Evolutionary conservation across 1,284 basidiomycete genomes (phyloP).

Genomic region (Puccinia polysora): DNA sequence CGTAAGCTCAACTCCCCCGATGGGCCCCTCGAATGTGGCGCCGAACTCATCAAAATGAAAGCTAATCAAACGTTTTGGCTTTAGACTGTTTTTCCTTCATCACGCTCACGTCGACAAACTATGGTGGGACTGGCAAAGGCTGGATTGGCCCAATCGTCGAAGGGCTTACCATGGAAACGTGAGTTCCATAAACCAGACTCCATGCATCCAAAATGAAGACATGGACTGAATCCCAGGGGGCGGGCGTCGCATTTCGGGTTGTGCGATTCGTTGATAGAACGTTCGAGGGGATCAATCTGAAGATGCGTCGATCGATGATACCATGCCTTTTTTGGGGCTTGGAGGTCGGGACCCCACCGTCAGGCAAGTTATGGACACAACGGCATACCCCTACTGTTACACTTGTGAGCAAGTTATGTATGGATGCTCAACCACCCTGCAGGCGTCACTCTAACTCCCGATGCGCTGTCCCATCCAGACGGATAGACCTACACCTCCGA

Average conservation of each 20-base stretch:
- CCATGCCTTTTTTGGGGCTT: conserved; percentile 16
- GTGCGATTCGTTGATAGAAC: too few species aligned
- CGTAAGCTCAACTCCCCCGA: conserved; percentile 13
- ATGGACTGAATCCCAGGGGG: too few species aligned
- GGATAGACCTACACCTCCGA: too few species aligned
- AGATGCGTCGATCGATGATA: conserved; percentile 29
- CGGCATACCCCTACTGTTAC: conserved; percentile 38
- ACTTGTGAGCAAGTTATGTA: conserved; percentile 13
- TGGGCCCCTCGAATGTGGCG: background rate
- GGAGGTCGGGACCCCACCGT: conserved; percentile 22
- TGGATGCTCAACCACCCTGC: background rate
- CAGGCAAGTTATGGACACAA: conserved; percentile 19
- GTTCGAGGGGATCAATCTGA: conserved; percentile 1
- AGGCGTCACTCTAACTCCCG: background rate
- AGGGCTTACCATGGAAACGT: conserved; percentile 29
- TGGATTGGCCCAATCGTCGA: conserved; percentile 15
- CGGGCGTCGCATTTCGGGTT: too few species aligned
- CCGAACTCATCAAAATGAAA: background rate
- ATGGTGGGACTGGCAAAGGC: conserved; percentile 43
- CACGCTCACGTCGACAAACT: conserved; percentile 44
- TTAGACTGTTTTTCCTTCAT: conserved; percentile 43
- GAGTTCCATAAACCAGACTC: background rate
- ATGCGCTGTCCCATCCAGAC: too few species aligned
- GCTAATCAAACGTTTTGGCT: background rate
- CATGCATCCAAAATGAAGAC: background rate